Base-by-base conservation (phyloP, 2,329 filamentous ascomycete genomes). In the Diaporthe vaccinii region DNA sequence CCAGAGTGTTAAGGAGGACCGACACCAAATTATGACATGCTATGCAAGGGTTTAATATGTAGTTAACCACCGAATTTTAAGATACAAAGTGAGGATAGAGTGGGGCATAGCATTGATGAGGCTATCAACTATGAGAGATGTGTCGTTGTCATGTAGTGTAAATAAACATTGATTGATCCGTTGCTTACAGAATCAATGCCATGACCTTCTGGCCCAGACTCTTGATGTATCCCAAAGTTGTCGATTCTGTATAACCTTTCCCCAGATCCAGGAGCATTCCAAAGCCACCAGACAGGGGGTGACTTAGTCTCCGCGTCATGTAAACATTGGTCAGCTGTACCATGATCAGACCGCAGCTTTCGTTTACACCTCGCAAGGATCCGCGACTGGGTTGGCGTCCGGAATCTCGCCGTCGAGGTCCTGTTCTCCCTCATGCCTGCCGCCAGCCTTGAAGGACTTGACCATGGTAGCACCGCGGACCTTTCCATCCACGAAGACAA, bases 191-290 rank as follows among this genome's bases (percentile, higher is more conserved):
- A 12, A n/a, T 2, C 2, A 31, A 34, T 4, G 3, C 20, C 20
- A n/a, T 58, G 0, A 15, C 3, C 2, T 1, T 20, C 7, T 17
- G 3, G 1, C 14, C 2, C 28, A 9, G 17, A 22, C 3, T 58
- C 22, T 12, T 31, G 12, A 58, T 22, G 2, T 17, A 9, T 3
- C 1, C 31, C 55, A 58, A 36, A 58, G 14, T 14, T 14, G 4
- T 58, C 9, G 55, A 6, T 4, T 34, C 15, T 34, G 53, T 28
- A 57, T 1, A 20, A 2, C 1, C 22, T 51, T n/a, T 14, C 7
- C 7, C 44, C 46, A 12, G 3, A 25, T n/a, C 15, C 5, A 10
- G 28, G 22, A 53, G n/a, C n/a, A 14, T 8, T 9, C 14, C n/a
- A 25, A 25, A 53, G n/a, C 12, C 3, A 5, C 1, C 49, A 15